Conservation (phyloP, 768 basidiomycete species). For the Trametes villosa region DNA sequence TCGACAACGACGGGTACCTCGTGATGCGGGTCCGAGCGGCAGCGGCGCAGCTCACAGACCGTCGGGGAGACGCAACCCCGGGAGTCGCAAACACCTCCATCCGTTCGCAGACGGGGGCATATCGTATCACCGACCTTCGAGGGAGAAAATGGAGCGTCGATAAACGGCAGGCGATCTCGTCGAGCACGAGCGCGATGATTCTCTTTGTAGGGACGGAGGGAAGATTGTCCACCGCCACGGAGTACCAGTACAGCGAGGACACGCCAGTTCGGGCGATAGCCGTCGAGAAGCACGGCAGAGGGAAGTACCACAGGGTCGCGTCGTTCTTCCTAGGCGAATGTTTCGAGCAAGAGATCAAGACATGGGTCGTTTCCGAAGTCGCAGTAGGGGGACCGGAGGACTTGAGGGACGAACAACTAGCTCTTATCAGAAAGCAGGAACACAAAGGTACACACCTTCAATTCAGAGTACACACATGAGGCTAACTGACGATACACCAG, state of each 20-base stretch:
- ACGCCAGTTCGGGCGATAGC: conserved; percentile 9
- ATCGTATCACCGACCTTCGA: not conserved
- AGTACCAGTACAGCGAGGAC: conserved; percentile 1
- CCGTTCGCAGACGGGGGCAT: not conserved
- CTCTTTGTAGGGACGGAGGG: conserved; percentile 5
- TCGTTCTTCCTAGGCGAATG: conserved; percentile 12
- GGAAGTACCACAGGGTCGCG: conserved; percentile 3
- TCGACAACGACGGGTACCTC: conserved; percentile 16
- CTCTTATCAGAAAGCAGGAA: not conserved
- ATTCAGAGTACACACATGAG: not conserved
- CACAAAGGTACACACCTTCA: not conserved
- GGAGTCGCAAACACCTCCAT: conserved; percentile 3
- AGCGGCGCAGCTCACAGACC: not conserved
- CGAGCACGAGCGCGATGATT: not conserved
- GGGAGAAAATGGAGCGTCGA: conserved; percentile 6
- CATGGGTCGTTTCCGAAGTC: conserved; percentile 1
- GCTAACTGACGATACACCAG: not conserved
- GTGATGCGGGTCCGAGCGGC: not conserved
- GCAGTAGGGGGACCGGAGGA: not conserved
- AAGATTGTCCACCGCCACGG: not conserved
- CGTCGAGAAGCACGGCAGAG: not conserved
- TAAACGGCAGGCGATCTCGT: not conserved
- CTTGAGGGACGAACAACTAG: not conserved
- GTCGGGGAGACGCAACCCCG: conserved; percentile 1
- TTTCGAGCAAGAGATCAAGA: conserved; percentile 6